Evolutionary conservation across 2,329 filamentous ascomycete species (phyloP).

Genomic region (Ophiosphaerella korrae): DNA sequence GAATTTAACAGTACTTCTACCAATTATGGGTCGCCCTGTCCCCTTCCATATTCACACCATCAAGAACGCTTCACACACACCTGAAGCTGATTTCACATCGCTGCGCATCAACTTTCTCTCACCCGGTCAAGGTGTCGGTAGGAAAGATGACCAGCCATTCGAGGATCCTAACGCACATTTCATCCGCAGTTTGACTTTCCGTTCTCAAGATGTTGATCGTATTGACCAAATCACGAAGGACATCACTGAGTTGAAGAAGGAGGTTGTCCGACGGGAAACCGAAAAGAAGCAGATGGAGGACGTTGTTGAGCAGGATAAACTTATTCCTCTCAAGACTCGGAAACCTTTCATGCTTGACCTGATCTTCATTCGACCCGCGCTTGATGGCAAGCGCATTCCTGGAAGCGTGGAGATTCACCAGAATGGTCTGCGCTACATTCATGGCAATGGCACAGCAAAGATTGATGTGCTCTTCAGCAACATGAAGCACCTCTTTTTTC

Average conservation of each 20-base stretch:
- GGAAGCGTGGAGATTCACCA: conserved; percentile 98
- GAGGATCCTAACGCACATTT: conserved; percentile 97
- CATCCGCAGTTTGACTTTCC: conserved; percentile 91
- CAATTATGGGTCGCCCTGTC: conserved; percentile 95
- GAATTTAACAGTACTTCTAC: conserved; percentile 86
- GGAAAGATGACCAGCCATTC: conserved; percentile 97
- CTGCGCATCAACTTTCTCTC: conserved; percentile 97
- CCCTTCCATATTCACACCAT: conserved; percentile 98
- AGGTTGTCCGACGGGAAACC: conserved; percentile 87
- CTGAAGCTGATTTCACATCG: conserved; percentile 92
- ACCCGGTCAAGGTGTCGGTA: conserved; percentile 92
- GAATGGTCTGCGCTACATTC: conserved; percentile 93
- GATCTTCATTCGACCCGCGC: conserved; percentile 90
- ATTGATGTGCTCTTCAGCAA: conserved; percentile 98
- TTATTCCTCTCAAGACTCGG: conserved; percentile 91
- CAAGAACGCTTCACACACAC: conserved; percentile 98
- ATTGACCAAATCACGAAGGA: conserved; percentile 90
- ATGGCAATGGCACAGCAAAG: conserved; percentile 75
- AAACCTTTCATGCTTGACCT: conserved; percentile 89
- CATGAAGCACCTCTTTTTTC: conserved; percentile 98
- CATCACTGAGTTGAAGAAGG: conserved; percentile 95
- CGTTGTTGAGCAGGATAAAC: conserved; percentile 97
- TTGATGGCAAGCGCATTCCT: conserved; percentile 95
- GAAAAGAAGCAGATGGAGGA: conserved; percentile 99
- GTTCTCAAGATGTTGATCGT: conserved; percentile 84